Evolutionary conservation across 2,329 filamentous ascomycete species (phyloP).

Genomic region (Colletotrichum sp.): DNA sequence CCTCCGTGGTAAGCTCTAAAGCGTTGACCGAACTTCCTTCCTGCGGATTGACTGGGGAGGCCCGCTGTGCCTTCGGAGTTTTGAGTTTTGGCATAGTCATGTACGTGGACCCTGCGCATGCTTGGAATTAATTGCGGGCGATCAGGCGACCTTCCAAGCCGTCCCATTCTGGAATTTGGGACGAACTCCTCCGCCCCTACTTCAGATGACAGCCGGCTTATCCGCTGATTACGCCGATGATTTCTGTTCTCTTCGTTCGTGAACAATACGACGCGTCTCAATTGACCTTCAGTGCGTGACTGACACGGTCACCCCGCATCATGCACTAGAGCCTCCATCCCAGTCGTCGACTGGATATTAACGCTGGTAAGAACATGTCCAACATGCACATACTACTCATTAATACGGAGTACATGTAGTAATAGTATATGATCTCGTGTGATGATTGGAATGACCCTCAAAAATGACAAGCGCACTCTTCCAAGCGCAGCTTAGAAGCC

Average conservation of each 20-base stretch:
- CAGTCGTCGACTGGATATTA: background rate
- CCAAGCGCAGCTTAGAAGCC: background rate
- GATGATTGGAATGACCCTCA: background rate
- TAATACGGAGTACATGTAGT: background rate
- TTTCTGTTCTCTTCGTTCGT: background rate
- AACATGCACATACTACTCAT: background rate
- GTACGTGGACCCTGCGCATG: background rate
- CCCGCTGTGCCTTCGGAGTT: background rate
- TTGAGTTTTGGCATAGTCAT: background rate
- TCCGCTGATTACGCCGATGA: background rate
- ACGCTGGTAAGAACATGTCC: background rate
- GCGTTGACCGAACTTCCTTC: background rate
- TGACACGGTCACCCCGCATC: background rate
- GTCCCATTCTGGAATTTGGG: background rate
- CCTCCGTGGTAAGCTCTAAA: background rate
- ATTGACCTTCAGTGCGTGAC: background rate
- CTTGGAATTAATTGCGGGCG: background rate
- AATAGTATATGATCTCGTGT: background rate
- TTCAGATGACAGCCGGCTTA: background rate
- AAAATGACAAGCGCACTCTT: background rate
- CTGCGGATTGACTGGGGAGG: background rate
- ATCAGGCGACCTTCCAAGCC: background rate
- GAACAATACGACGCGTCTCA: background rate
- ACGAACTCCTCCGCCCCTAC: background rate
- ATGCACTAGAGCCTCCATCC: background rate